These are phyloP conservation scores for Scheffersomyces titani DNA, from an alignment of 1,139 yeast species.

Conservation along the genomic window DNA sequence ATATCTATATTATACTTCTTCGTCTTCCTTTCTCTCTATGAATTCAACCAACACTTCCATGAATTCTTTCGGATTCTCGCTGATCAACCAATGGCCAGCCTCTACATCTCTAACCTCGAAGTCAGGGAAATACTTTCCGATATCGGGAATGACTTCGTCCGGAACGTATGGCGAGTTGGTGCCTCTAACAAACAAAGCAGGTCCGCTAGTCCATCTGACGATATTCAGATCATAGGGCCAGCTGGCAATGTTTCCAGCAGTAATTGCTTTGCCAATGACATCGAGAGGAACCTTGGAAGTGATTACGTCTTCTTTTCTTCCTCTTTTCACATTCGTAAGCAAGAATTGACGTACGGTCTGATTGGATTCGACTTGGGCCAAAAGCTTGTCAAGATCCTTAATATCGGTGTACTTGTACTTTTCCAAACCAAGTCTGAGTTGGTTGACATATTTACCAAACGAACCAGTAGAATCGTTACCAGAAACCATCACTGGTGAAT, in stretches of 20 bases:
- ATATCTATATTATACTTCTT: neutral
- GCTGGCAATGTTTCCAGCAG: constrained; percentile 62
- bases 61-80: constrained; percentile 76
- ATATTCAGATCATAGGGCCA: constrained; percentile 71
- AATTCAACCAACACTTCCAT: constrained; percentile 57
- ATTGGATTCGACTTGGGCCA: constrained; percentile 63
- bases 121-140: constrained; percentile 77
- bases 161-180: constrained; percentile 76
- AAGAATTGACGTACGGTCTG: constrained; percentile 74
- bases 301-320: constrained; percentile 34
- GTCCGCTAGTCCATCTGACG: constrained; percentile 61
- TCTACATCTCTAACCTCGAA: constrained; percentile 75
- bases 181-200: constrained; percentile 80
- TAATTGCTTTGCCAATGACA: constrained; percentile 62
- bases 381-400: constrained; percentile 67
- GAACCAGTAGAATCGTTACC: constrained; percentile 46
- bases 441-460: constrained; percentile 44
- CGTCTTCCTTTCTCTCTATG: constrained; percentile 58
- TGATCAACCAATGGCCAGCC: constrained; percentile 90
- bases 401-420: constrained; percentile 46
- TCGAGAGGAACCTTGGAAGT: constrained; percentile 70
- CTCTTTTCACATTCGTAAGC: constrained; percentile 64
- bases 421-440: constrained; percentile 46
- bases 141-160: constrained; percentile 76
- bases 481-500: constrained; percentile 75